phyloP scores from a whole-genome alignment of 208 protist species.

The Jaenimonas drosophilae region DNA sequence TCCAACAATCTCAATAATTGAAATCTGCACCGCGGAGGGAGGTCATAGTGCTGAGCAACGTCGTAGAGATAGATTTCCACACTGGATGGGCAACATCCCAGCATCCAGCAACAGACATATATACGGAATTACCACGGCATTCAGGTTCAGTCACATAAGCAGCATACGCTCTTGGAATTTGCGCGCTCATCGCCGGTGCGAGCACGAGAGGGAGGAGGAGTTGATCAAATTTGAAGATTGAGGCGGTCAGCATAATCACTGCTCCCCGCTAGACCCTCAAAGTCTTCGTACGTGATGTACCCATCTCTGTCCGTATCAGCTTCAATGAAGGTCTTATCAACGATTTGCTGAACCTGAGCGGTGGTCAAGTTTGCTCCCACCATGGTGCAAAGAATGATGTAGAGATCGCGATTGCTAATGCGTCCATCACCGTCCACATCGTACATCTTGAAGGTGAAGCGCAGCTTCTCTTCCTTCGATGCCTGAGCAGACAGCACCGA shows the following conservation, averaged over 20 bases:
- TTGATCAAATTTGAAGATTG: conserved; percentile 66
- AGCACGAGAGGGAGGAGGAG: not conserved
- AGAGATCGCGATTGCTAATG: conserved; percentile 92
- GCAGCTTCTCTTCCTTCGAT: conserved; percentile 71
- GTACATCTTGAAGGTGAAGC: conserved; percentile 92
- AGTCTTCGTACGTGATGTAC: conserved; percentile 90
- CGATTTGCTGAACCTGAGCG: conserved; percentile 92
- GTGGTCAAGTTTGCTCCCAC: conserved; percentile 85
- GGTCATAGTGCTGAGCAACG: no score
- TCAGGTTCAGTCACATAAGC: no score
- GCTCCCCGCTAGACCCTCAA: conserved; percentile 58
- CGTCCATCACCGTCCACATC: conserved; percentile 92
- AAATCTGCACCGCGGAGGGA: no score
- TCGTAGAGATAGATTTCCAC: no score
- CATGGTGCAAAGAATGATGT: conserved; percentile 90
- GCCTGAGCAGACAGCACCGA: conserved; percentile 67
- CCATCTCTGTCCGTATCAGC: conserved; percentile 85
- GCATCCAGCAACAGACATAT: no score
- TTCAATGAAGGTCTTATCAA: conserved; percentile 94
- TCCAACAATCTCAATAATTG: no score
- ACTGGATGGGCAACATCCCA: no score
- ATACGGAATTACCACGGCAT: no score
- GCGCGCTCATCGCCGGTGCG: not conserved
- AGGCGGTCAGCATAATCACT: conserved; percentile 77
- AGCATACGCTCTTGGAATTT: no score